These are phyloP conservation scores for Blastobotrys arbuscula DNA, from an alignment of 1,139 yeast genomes.

Conservation along the genomic window DNA sequence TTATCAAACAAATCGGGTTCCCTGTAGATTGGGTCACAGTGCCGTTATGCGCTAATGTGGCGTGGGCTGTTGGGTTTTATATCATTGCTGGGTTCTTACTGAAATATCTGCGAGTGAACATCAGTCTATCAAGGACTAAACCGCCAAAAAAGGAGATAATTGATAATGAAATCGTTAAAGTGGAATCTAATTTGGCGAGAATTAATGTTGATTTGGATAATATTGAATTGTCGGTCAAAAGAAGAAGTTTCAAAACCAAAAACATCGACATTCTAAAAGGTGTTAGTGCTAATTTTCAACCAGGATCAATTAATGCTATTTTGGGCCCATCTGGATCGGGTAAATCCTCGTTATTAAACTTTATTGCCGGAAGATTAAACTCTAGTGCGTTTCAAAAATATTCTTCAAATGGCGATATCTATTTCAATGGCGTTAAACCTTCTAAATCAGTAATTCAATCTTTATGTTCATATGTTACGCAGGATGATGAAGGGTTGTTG, in stretches of 20 bases:
- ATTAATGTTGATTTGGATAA: constrained; percentile 22
- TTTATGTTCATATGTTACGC: constrained; percentile 70
- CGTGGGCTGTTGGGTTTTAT: constrained; percentile 56
- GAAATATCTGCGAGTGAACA: constrained; percentile 46
- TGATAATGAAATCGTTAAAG: constrained; percentile 9
- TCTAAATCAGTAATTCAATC: constrained; percentile 43
- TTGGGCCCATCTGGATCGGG: constrained; percentile 93
- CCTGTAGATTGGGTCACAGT: constrained; percentile 56
- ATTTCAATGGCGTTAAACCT: constrained; percentile 43
- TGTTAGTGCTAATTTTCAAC: constrained; percentile 52
- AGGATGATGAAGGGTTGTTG: constrained; percentile 67
- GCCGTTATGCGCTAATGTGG: constrained; percentile 57
- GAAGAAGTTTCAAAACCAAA: constrained; percentile 6
- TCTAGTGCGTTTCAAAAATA: constrained; percentile 36
- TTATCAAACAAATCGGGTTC: constrained; percentile 55
- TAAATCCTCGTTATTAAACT: constrained; percentile 66
- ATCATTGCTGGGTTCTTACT: constrained; percentile 41
- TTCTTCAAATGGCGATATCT: constrained; percentile 39
- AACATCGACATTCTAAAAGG: constrained; percentile 40
- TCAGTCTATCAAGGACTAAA: constrained; percentile 40
- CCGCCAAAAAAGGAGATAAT: constrained; percentile 14
- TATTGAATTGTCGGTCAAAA: constrained; percentile 16
- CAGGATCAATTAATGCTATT: constrained; percentile 69
- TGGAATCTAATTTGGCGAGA: constrained; percentile 2
- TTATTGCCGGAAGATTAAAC: constrained; percentile 56